A percentile compares a stretch with the other conserved stretches of the same genome.
phyloP scores from a whole-genome alignment of 1,284 basidiomycete species.

The Cutaneotrichosporon cutaneum region DNA sequence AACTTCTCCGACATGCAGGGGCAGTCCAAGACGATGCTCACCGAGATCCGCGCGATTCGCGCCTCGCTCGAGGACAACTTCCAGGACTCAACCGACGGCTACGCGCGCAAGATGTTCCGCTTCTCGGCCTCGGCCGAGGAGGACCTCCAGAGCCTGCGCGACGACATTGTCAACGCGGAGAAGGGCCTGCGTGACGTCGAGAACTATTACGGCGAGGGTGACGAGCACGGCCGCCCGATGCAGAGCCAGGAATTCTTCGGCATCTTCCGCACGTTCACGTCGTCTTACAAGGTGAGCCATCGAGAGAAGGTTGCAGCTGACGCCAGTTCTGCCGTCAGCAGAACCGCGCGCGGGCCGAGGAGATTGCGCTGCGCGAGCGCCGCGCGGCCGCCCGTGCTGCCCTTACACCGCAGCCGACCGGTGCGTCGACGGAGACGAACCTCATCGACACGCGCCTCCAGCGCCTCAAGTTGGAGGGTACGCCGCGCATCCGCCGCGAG shows the following conservation, averaged over 20 bases:
- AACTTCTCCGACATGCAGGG: constrained; percentile 47
- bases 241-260: constrained; percentile 75
- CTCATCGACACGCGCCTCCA: constrained; percentile 71
- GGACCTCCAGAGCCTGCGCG: constrained; percentile 74
- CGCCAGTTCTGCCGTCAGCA: constrained; percentile 77
- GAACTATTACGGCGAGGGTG: constrained; percentile 86
- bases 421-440: constrained; percentile 54
- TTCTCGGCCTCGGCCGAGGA: constrained; percentile 73
- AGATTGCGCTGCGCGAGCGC: constrained; percentile 46
- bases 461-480: constrained; percentile 66
- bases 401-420: constrained; percentile 50
- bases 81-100: constrained; percentile 67
- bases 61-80: constrained; percentile 77
- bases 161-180: constrained; percentile 80
- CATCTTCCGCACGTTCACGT: constrained; percentile 91
- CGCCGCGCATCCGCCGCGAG: constrained; percentile 57
- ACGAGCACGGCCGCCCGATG: constrained; percentile 58
- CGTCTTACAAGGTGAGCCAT: constrained; percentile 73
- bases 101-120: constrained; percentile 83
- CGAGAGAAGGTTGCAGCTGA: constrained; percentile 4
- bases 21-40: constrained; percentile 62
- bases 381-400: constrained; percentile 44
- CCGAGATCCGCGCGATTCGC: constrained; percentile 73
- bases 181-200: constrained; percentile 76
- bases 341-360: constrained; percentile 60